phyloP scores from a whole-genome alignment of 2,329 filamentous ascomycete genomes.

The Grosmannia clavigera region DNA sequence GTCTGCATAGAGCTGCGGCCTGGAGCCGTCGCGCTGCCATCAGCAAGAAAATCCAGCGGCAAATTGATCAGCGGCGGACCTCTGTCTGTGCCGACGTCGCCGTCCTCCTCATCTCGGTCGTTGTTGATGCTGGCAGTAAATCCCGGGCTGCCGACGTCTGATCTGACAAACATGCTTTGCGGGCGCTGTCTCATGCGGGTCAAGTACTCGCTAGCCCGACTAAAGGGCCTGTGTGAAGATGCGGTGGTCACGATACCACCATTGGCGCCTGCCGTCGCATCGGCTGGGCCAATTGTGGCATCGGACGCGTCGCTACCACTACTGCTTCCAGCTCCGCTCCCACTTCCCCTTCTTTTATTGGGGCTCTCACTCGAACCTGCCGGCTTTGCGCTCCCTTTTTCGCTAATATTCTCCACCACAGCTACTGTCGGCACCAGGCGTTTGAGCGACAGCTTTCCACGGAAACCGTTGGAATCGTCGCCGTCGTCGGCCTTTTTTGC shows the following conservation, averaged over 20 bases:
- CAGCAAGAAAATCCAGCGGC: neutral
- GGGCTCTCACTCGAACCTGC: neutral
- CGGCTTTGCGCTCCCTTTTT: neutral
- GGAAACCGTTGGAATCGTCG: conserved; percentile 3
- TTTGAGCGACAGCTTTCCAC: conserved; percentile 5
- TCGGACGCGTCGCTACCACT: neutral
- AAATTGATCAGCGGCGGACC: neutral
- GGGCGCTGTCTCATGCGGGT: conserved; percentile 38
- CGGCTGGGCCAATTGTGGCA: conserved; percentile 2
- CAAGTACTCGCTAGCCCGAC: conserved; percentile 35
- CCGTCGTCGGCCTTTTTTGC: conserved; percentile 7
- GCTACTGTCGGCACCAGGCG: conserved; percentile 2
- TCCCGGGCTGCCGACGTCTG: conserved; percentile 12
- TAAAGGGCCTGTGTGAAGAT: conserved; percentile 23
- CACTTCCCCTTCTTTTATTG: neutral
- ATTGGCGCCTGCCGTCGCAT: neutral
- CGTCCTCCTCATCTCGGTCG: neutral
- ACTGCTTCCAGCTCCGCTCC: conserved; percentile 12
- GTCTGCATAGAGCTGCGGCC: conserved; percentile 15
- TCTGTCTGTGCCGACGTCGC: neutral
- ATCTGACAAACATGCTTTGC: conserved; percentile 28
- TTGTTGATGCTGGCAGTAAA: neutral
- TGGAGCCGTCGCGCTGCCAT: neutral
- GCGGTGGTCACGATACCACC: neutral
- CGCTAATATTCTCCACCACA: conserved; percentile 5